phyloP scores from a whole-genome alignment of 1,139 yeast genomes.

The Blastobotrys proliferans region DNA sequence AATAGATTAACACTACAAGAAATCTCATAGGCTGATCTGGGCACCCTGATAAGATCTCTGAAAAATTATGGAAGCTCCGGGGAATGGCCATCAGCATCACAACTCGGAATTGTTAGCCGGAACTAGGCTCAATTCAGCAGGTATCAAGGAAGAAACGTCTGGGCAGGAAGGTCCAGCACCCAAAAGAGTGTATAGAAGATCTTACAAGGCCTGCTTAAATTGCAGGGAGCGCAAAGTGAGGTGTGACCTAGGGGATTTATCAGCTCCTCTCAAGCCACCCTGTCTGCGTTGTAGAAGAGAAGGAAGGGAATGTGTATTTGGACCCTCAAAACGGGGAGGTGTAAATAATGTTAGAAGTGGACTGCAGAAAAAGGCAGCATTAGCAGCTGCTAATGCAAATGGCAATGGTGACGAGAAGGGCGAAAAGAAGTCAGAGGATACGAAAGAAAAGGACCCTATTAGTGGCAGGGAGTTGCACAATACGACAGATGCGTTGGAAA shows the following conservation, averaged over 20 bases:
- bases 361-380: conserved; percentile 21
- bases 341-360: conserved; percentile 46
- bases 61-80: too few species aligned
- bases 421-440: background rate
- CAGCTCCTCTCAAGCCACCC: conserved; percentile 72
- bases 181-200: conserved; percentile 42
- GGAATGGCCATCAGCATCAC: too few species aligned
- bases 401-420: background rate
- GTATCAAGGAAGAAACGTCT: too few species aligned
- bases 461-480: conserved; percentile 39
- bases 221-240: conserved; percentile 18
- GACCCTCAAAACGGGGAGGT: conserved; percentile 60
- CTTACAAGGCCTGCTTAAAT: conserved; percentile 55
- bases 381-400: background rate
- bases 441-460: conserved; percentile 20
- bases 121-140: too few species aligned
- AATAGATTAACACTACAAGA: too few species aligned
- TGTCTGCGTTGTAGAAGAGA: conserved; percentile 84
- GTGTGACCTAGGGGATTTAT: conserved; percentile 33
- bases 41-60: too few species aligned
- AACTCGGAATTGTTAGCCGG: too few species aligned
- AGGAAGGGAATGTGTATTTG: conserved; percentile 74
- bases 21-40: too few species aligned
- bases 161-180: too few species aligned
- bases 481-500: conserved; percentile 59